A percentile compares a stretch with the other conserved stretches of the same genome.
Evolutionary conservation across 1,284 basidiomycete genomes (phyloP).

Genomic region (Sanghuangporus baumii): DNA sequence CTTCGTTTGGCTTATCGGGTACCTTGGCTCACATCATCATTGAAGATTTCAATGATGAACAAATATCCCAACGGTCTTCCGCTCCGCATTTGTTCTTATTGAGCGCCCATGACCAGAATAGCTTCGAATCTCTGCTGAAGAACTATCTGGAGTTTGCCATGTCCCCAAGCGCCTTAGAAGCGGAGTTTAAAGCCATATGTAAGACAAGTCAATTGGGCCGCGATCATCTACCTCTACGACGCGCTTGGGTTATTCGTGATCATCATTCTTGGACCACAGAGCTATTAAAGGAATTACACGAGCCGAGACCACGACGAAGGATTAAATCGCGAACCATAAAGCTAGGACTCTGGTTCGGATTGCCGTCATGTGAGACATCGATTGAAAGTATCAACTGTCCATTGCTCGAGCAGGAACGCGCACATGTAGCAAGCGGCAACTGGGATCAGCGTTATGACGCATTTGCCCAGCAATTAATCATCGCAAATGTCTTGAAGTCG

Average conservation of each 20-base stretch:
- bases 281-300: neutral
- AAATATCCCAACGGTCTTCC: neutral
- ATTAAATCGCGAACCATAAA: neutral
- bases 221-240: slow-evolving; percentile 9
- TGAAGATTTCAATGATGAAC: neutral
- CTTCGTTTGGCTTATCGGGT: slow-evolving; percentile 19
- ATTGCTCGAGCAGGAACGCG: neutral
- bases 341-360: slow-evolving; percentile 3
- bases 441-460: neutral
- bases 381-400: neutral
- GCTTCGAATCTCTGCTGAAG: neutral
- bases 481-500: neutral
- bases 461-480: neutral
- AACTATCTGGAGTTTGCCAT: slow-evolving; percentile 3
- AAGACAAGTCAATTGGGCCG: slow-evolving; percentile 15
- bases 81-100: slow-evolving; percentile 1
- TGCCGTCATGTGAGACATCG: neutral
- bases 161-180: neutral
- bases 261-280: neutral
- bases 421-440: neutral
- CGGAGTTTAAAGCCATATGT: slow-evolving; percentile 2
- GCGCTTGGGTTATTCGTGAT: slow-evolving; percentile 6
- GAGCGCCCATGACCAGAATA: slow-evolving; percentile 5
- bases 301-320: neutral
- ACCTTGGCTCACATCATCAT: slow-evolving; percentile 18